Evolutionary conservation across 2,329 filamentous ascomycete genomes (phyloP), one percentile per base, ranked within the genome.

Genomic region (Calonectria pteridis): DNA sequence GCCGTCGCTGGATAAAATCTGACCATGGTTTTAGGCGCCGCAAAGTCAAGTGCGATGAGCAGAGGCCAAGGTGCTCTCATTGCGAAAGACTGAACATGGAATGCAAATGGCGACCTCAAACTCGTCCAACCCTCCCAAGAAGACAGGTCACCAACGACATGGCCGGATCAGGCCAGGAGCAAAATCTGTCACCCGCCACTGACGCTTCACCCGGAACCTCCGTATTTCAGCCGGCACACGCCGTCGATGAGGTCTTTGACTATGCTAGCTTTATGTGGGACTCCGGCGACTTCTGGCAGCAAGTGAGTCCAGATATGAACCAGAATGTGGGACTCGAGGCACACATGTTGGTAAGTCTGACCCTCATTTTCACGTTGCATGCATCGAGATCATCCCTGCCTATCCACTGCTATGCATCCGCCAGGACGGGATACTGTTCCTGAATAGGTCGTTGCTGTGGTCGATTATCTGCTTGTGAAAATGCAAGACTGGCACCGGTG

Each of bases 1-100:
- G 4, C 11, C 1, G 16, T 31, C 5, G 29, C 31, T 0, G 16
- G 13, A 0, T 9, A 20, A 46, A 67, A 28, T 63, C 75, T 75
- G 35, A 74, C 71, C 18, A 62, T 71, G 67, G 29, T 46, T 73
- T 20, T 64, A 88, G 86, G 73, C 85, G 86, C 62, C 83, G 87
- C 55, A 89, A 89, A 77, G 88, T 89, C 62, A 84, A 87, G 71
- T 89, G 88, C 73, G 87, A 90, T 71, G 88, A 90, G 80, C 84
- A 86, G 71, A 83, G 86, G 28, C 88, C 88, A 14, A 81, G 86
- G 53, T 90, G 88, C 75, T 87, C 84, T 50, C 88, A 89, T 77
- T 89, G 88, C 79, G 87, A 88, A 77, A 84, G 88, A 40, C 81
- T 89, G 16, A 89, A 89, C 73, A 82, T 90, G 62, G 85, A 89